Evolutionary conservation across 1,284 basidiomycete species (phyloP).

Genomic region (Ceratobasidium sp.): DNA sequence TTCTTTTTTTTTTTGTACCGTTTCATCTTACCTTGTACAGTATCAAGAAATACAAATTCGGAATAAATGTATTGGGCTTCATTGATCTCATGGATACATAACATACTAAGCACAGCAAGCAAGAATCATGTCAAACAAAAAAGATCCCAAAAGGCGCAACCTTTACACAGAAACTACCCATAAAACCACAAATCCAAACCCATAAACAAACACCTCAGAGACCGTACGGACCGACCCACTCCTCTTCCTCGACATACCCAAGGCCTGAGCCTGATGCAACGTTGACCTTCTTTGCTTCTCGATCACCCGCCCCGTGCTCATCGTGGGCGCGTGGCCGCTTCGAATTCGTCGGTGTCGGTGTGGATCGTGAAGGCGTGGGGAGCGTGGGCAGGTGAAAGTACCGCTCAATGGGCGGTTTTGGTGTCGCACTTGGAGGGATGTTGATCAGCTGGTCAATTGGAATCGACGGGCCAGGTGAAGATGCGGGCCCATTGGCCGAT

Average conservation of each 20-base stretch:
- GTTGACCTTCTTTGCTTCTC: constrained; percentile 37
- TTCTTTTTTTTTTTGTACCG: neutral
- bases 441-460: constrained; percentile 39
- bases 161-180: neutral
- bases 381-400: constrained; percentile 39
- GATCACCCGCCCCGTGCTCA: constrained; percentile 24
- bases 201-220: constrained; percentile 32
- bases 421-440: constrained; percentile 34
- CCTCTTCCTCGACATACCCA: constrained; percentile 43
- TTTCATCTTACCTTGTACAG: neutral
- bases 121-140: neutral
- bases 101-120: constrained; percentile 2
- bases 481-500: neutral
- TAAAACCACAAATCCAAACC: neutral
- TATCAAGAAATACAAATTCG: neutral
- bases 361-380: constrained; percentile 1
- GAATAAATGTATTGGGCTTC: constrained; percentile 27
- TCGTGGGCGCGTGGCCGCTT: constrained; percentile 38
- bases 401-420: constrained; percentile 40
- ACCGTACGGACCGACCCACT: constrained; percentile 44
- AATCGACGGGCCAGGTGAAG: constrained; percentile 34
- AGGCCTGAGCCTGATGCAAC: constrained; percentile 7
- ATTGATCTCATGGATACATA: constrained; percentile 7
- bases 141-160: neutral
- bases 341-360: constrained; percentile 35